Evolutionary conservation across 768 basidiomycete species (phyloP).

Genomic region (Lentinula lateritia): DNA sequence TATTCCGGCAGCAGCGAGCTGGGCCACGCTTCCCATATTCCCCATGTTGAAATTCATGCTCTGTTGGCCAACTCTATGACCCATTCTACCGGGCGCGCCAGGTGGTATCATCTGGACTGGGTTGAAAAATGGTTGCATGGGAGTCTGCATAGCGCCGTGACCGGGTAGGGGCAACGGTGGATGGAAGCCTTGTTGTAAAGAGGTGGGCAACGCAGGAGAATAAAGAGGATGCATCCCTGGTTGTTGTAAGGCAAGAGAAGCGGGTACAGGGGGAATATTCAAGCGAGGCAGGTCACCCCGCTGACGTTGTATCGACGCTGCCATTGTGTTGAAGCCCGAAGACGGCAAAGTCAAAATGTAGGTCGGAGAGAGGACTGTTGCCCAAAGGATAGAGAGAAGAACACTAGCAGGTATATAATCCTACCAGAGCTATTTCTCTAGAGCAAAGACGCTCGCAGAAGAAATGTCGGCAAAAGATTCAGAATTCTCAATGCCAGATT

Average conservation of each 20-base stretch:
- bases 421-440: constrained; percentile 2
- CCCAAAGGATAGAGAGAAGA: background rate
- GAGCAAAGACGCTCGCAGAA: background rate
- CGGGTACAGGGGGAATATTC: constrained; percentile 42
- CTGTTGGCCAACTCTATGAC: constrained; percentile 41
- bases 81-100: constrained; percentile 45
- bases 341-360: background rate
- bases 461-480: background rate
- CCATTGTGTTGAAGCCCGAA: background rate
- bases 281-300: constrained; percentile 48
- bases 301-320: constrained; percentile 3
- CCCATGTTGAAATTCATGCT: constrained; percentile 24
- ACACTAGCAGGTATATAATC: background rate
- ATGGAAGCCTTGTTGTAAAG: constrained; percentile 52
- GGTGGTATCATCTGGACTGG: constrained; percentile 37
- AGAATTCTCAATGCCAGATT: background rate
- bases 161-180: constrained; percentile 43
- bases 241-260: constrained; percentile 45
- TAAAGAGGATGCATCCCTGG: constrained; percentile 46
- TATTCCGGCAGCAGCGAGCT: constrained; percentile 56
- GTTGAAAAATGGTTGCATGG: constrained; percentile 64
- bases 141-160: constrained; percentile 52
- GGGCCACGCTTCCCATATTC: constrained; percentile 49
- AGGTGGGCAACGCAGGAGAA: constrained; percentile 61
- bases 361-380: background rate